Conservation (phyloP, 768 basidiomycete genomes). For the Suillus luteus region DNA sequence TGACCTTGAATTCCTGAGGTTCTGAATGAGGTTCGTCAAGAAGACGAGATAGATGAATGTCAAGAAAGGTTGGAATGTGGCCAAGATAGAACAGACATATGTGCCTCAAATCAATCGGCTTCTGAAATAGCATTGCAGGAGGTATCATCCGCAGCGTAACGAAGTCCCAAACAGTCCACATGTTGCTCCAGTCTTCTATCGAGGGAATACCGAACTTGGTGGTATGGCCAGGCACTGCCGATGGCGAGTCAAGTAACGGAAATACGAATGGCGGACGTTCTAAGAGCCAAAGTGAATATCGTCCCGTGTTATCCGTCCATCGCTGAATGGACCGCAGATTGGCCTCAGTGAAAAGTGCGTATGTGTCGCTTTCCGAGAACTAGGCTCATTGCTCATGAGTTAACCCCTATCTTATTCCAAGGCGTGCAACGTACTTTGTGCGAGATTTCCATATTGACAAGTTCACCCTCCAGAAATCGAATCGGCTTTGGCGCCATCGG, state of each 20-base stretch:
- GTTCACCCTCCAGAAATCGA: conserved; percentile 67
- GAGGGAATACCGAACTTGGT: conserved; percentile 65
- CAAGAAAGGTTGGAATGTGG: conserved; percentile 90
- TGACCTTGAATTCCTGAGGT: conserved; percentile 77
- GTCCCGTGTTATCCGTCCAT: conserved; percentile 74
- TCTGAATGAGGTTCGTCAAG: conserved; percentile 80
- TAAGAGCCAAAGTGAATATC: conserved; percentile 88
- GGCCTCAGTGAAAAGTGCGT: conserved; percentile 67
- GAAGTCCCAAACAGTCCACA: conserved; percentile 91
- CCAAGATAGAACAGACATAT: conserved; percentile 97
- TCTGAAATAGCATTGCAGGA: conserved; percentile 78
- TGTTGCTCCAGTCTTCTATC: conserved; percentile 72
- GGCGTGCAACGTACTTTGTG: conserved; percentile 60
- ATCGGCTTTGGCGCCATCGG: conserved; percentile 47
- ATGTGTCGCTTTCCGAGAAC: conserved; percentile 79
- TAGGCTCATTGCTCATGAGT: conserved; percentile 31
- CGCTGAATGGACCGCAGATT: conserved; percentile 83
- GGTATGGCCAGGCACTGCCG: conserved; percentile 22
- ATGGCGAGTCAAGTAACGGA: conserved; percentile 53
- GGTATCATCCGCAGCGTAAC: conserved; percentile 87
- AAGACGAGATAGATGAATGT: conserved; percentile 82
- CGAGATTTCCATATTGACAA: conserved; percentile 84
- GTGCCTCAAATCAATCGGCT: conserved; percentile 92
- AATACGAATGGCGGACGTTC: conserved; percentile 85
- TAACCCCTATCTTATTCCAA: not conserved